Evolutionary conservation across 352 stramenopile species (phyloP).

Genomic region (Phytophthora boehmeriae): DNA sequence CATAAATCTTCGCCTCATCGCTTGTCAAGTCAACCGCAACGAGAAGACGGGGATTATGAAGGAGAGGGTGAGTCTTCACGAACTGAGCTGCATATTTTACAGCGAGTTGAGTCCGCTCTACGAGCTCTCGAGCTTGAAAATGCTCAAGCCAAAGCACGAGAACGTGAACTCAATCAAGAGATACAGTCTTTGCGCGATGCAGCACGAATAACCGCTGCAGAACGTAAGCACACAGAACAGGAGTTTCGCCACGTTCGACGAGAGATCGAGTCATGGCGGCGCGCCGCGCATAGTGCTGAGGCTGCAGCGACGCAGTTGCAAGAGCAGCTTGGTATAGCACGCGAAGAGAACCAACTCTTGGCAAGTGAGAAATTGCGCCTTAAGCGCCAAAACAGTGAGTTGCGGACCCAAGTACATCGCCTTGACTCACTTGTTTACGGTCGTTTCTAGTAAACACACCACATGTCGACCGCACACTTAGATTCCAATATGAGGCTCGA

Average conservation of each 20-base stretch:
- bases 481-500: neutral
- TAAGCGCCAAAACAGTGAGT: slow-evolving; percentile 74
- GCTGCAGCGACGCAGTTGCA: slow-evolving; percentile 51
- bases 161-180: slow-evolving; percentile 56
- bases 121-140: slow-evolving; percentile 79
- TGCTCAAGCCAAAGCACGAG: slow-evolving; percentile 48
- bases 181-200: slow-evolving; percentile 62
- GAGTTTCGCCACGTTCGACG: slow-evolving; percentile 44
- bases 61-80: slow-evolving; percentile 27
- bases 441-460: slow-evolving; percentile 50
- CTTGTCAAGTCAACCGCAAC: slow-evolving; percentile 10
- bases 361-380: slow-evolving; percentile 59
- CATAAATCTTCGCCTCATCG: slow-evolving; percentile 8
- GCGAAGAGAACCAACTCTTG: slow-evolving; percentile 71
- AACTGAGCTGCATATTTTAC: slow-evolving; percentile 64
- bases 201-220: slow-evolving; percentile 50
- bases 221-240: slow-evolving; percentile 60
- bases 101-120: slow-evolving; percentile 71
- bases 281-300: slow-evolving; percentile 53
- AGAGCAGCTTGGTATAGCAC: slow-evolving; percentile 64
- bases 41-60: slow-evolving; percentile 9
- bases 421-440: slow-evolving; percentile 81
- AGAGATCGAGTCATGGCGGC: slow-evolving; percentile 68
- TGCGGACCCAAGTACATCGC: slow-evolving; percentile 72
- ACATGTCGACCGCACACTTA: slow-evolving; percentile 7